Base-by-base conservation (phyloP, 139 green algal genomes). In the Spirogloea muscicola region DNA sequence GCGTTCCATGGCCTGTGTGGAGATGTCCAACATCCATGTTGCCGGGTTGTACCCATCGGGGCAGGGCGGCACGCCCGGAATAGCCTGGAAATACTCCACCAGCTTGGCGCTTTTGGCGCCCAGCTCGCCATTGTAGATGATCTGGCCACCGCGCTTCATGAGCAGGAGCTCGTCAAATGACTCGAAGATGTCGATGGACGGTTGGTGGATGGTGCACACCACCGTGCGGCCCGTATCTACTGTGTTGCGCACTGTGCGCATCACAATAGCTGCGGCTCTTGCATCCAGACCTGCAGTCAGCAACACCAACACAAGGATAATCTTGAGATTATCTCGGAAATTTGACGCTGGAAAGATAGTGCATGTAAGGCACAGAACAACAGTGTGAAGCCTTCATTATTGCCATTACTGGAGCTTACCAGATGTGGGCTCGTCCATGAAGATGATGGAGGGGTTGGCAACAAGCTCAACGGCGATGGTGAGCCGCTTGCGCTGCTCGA, bases 391-490 rank as follows among this genome's bases (percentile, higher is more conserved):
- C n/a, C n/a, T n/a, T n/a, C n/a, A n/a, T n/a, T n/a, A n/a, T n/a
- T n/a, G n/a, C n/a, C n/a, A n/a, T n/a, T n/a, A n/a, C n/a, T n/a
- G n/a, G n/a, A n/a, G n/a, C n/a, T n/a, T 7, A 65, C 64, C 64
- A 36, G 72, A 76, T 6, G 72, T 80, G 44, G 72, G 72, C 41
- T 89, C 84, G 34, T 89, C 84, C 76, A 87, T 78, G 52, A 87
- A 87, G 36, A 87, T 70, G 57, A 87, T 66, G 46, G 66, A 68
- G 1, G 88, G 85, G 82, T 91, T 91, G 44, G 88, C 86, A 9
- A 97, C 92, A 29, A 97, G 82, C 86, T 97, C 92, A 29, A 97
- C 90, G 0, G 86, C 92, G 60, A 97, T 97, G 70, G 86, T 96
- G 25, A 97, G 84, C 1, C 91, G 83, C 86, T 97, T 97, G 64